Evolutionary conservation across 305 asterid species (phyloP).

Genomic region (Solanum hybrid): DNA sequence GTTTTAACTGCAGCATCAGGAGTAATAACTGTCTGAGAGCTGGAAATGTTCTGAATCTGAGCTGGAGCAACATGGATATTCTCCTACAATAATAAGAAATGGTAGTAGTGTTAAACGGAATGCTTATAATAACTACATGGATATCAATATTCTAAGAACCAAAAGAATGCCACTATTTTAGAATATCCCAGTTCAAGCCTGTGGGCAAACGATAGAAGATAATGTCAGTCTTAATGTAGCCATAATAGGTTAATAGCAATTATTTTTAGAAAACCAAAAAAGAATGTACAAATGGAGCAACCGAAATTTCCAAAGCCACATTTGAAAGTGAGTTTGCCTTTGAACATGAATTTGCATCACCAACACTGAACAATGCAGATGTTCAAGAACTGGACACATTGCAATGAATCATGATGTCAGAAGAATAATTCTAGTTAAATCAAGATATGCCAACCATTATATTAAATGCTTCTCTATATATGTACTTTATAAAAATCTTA

Average conservation of each 20-base stretch:
- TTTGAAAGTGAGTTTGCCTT: background rate
- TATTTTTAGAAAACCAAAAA: background rate
- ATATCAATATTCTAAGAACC: background rate
- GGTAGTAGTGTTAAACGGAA: background rate
- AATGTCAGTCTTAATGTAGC: background rate
- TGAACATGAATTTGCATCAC: background rate
- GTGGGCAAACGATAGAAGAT: background rate
- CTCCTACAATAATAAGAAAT: background rate
- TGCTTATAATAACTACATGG: background rate
- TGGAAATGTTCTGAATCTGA: background rate
- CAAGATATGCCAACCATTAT: background rate
- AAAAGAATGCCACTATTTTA: background rate
- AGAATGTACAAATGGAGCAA: background rate
- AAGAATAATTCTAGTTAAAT: background rate
- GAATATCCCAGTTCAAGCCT: background rate
- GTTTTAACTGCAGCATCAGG: constrained; percentile 1
- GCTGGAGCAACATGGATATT: background rate
- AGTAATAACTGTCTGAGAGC: background rate
- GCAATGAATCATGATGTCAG: background rate
- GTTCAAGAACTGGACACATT: background rate
- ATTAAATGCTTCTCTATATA: background rate
- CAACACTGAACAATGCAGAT: background rate
- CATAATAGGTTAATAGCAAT: background rate
- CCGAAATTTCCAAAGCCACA: background rate
- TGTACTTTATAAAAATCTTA: background rate